These are phyloP conservation scores for Gossypioides kirkii DNA, from an alignment of 345 rosid species.

Conservation along the genomic window DNA sequence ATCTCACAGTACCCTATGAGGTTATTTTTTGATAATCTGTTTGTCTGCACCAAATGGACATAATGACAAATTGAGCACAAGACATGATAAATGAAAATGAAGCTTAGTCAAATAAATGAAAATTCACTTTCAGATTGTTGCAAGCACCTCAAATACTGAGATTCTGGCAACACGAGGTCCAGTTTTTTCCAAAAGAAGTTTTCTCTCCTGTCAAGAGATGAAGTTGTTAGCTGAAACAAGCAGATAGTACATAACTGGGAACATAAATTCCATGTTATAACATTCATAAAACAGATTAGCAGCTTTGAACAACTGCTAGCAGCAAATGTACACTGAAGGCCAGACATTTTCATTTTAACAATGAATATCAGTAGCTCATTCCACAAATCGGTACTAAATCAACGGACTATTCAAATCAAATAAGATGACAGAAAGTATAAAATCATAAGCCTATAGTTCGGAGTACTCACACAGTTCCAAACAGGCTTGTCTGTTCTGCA, in stretches of 20 bases:
- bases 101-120: not conserved
- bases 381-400: not conserved
- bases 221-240: constrained; percentile 2
- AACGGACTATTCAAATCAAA: not conserved
- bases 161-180: constrained; percentile 81
- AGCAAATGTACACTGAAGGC: not conserved
- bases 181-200: constrained; percentile 75
- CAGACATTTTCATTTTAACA: not conserved
- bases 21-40: constrained; percentile 65
- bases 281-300: not conserved
- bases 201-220: constrained; percentile 64
- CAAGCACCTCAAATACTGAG: constrained; percentile 76
- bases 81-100: not conserved
- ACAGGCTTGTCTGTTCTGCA: constrained; percentile 78
- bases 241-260: not conserved
- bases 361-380: not conserved
- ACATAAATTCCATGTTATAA: not conserved
- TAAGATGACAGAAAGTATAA: not conserved
- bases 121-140: constrained; percentile 2
- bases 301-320: not conserved
- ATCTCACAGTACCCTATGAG: constrained; percentile 79
- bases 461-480: constrained; percentile 78
- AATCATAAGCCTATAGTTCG: not conserved
- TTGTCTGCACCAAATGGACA: constrained; percentile 58
- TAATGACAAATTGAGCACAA: constrained; percentile 6